phyloP scores from a whole-genome alignment of 257 asterid species.

The Oldenlandia corymbosa region DNA sequence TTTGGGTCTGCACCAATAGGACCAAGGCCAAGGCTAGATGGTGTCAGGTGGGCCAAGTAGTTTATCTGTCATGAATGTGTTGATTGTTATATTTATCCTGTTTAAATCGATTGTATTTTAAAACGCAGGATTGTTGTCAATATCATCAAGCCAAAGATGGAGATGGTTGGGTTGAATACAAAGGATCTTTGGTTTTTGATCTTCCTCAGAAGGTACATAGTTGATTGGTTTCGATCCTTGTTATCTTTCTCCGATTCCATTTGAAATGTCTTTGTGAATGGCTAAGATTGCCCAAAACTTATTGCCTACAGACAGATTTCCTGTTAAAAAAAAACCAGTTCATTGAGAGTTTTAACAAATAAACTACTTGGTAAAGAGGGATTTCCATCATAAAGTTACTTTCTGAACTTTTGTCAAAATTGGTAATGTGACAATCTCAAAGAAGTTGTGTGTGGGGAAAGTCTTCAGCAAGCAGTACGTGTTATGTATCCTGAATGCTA shows the following conservation, averaged over 20 bases:
- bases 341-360: no score
- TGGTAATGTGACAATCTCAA: no score
- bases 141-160: constrained; percentile 99
- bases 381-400: no score
- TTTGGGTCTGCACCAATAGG: constrained; percentile 94
- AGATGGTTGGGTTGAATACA: constrained; percentile 98
- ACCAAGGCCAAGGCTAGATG: constrained; percentile 93
- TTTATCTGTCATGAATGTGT: neutral
- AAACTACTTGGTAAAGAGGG: no score
- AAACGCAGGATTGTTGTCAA: constrained; percentile 90
- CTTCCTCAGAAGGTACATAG: constrained; percentile 60
- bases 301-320: no score
- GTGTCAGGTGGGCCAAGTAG: constrained; percentile 69
- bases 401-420: no score
- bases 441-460: no score
- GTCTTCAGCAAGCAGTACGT: neutral
- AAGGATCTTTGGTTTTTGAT: constrained; percentile 80
- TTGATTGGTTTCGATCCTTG: no score
- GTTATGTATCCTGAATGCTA: neutral
- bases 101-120: constrained; percentile 14
- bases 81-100: neutral
- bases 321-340: no score
- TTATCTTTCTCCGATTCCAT: no score
- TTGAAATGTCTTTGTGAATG: no score
- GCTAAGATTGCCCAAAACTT: no score